Base-by-base conservation (phyloP, 768 basidiomycete genomes). In the Russula olivacea region DNA sequence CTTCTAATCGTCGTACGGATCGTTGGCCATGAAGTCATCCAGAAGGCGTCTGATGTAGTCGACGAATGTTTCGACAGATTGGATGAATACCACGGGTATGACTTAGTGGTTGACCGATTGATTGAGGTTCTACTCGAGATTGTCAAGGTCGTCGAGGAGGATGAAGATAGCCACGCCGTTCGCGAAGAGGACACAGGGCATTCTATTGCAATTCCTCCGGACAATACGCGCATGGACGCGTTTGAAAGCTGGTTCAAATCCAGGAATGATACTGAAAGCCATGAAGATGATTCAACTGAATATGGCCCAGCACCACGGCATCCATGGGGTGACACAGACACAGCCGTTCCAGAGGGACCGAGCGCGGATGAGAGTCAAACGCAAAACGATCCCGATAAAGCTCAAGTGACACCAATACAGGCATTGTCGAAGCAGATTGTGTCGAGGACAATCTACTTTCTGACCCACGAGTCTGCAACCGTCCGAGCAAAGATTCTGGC, bases 51-150 rank as follows among this genome's bases (percentile, higher is more conserved):
- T 15, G 97, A 98, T 72, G 86, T 98, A 11, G 93, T 98, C 11
- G 96, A 97, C 73, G 95, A 97, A 73, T 95, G 96, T 64, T 98
- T 98, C 68, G 96, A 98, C 73, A 85, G 94, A 32, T 78, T 98
- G 21, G 97, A 98, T 69, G 93, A 97, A 66, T 98, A 84, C 71
- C 96, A 98, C 72, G 96, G 94, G 15, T 98, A 99, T 74, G 84
- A 86, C 23, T 72, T 86, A 30, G 75, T 98, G 23, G 91, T 95
- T 2, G 90, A 93, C 65, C 90, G 92, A 0, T 78, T 99, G 3
- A 78, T 98, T 28, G 91, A 91, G 51, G 95, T 97, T 9, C 74
- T 99, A 50, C 82, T 81, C 47, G 91, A 96, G 65, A 87, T 99
- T 12, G 81, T 97, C 59, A 84, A 84, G 57, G 89, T 87, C 38